Percentiles rank a stretch among this genome's conserved stretches.
These are phyloP conservation scores for Fragilaria crotonensis DNA, from an alignment of 108 stramenopile species.

Conservation along the genomic window DNA sequence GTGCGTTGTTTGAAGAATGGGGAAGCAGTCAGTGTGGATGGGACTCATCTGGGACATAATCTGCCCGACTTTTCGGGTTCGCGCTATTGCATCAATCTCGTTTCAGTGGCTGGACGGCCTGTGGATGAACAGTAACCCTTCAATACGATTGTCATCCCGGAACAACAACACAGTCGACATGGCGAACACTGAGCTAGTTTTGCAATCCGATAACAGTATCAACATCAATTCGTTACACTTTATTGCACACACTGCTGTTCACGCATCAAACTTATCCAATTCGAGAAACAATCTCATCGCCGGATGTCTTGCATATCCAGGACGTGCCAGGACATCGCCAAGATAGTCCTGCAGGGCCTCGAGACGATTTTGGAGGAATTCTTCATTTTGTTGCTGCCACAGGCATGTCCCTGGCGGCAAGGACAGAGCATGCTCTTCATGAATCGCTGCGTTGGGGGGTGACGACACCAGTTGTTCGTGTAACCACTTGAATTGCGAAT, in stretches of 20 bases:
- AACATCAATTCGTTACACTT: too few relatives aligned
- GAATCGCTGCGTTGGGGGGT: constrained; percentile 1
- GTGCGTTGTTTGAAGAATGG: constrained; percentile 76
- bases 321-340: constrained; percentile 20
- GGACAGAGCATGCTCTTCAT: neutral
- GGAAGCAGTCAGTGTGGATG: constrained; percentile 80
- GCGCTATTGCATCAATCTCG: constrained; percentile 73
- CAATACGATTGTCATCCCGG: too few relatives aligned
- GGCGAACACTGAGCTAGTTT: too few relatives aligned
- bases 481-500: constrained; percentile 34
- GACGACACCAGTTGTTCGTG: constrained; percentile 10
- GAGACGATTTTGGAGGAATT: constrained; percentile 29
- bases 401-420: constrained; percentile 27
- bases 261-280: constrained; percentile 1
- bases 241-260: too few relatives aligned
- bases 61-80: constrained; percentile 48
- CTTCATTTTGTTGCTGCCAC: constrained; percentile 25
- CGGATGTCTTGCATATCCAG: constrained; percentile 19
- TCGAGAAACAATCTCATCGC: constrained; percentile 30
- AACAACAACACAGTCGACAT: too few relatives aligned
- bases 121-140: too few relatives aligned
- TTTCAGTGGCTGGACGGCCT: constrained; percentile 58
- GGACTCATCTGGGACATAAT: constrained; percentile 81
- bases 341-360: constrained; percentile 34
- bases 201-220: too few relatives aligned